phyloP scores from a whole-genome alignment of 441 rosid genomes.

The Adansonia rubrostipa region DNA sequence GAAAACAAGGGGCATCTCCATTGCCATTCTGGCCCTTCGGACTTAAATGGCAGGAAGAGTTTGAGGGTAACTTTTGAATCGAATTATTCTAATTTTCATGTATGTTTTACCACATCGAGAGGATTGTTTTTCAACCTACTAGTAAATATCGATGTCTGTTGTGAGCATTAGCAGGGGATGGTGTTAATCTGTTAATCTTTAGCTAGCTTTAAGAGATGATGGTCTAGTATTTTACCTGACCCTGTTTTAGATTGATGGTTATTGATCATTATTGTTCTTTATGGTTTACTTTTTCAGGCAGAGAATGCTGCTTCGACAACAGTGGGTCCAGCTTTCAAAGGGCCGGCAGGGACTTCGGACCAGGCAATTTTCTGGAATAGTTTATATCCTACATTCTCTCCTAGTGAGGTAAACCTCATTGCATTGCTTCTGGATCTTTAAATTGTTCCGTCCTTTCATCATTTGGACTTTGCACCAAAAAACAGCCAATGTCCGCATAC shows the following conservation, averaged over 20 bases:
- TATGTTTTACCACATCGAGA: constrained; percentile 12
- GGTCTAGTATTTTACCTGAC: neutral
- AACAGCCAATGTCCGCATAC: neutral
- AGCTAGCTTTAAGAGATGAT: neutral
- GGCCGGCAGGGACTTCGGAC: constrained; percentile 53
- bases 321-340: constrained; percentile 45
- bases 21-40: constrained; percentile 40
- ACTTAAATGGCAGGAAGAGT: constrained; percentile 43
- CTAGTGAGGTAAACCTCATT: constrained; percentile 53
- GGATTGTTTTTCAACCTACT: neutral
- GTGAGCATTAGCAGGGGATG: neutral
- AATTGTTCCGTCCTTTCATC: constrained; percentile 6
- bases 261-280: constrained; percentile 22
- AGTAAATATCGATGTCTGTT: neutral
- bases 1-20: constrained; percentile 50
- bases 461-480: neutral
- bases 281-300: constrained; percentile 43
- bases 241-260: constrained; percentile 10
- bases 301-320: constrained; percentile 47
- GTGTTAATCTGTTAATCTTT: neutral
- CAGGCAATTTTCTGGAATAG: constrained; percentile 56
- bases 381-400: constrained; percentile 47
- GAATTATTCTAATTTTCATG: neutral
- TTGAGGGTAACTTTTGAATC: constrained; percentile 49
- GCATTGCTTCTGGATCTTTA: constrained; percentile 14